Percentiles rank a stretch among this genome's conserved stretches.
Conservation (phyloP, 2,329 filamentous ascomycete species). For the Aspergillus hortae region DNA sequence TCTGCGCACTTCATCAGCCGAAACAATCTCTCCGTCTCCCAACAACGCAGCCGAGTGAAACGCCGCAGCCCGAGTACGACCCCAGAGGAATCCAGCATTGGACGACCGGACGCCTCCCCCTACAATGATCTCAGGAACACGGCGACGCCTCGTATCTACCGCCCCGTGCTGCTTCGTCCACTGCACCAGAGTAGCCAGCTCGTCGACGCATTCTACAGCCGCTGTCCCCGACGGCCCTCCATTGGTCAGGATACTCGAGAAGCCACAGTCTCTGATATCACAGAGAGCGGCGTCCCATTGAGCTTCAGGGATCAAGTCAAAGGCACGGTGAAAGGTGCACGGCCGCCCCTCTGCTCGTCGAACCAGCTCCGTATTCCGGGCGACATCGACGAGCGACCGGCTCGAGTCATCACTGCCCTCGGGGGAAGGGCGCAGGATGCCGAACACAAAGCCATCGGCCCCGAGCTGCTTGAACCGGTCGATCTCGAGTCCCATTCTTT, state of each 20-base stretch:
- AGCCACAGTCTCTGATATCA: conserved; percentile 43
- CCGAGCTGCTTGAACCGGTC: conserved; percentile 27
- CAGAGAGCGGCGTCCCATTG: conserved; percentile 25
- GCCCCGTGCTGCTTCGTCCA: neutral
- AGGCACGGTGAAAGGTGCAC: conserved; percentile 55
- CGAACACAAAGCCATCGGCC: conserved; percentile 52
- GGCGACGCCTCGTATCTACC: neutral
- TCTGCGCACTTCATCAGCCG: conserved; percentile 3
- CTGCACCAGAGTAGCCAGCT: conserved; percentile 26
- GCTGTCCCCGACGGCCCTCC: conserved; percentile 36
- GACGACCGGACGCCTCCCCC: conserved; percentile 49
- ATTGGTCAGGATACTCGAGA: conserved; percentile 48
- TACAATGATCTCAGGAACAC: conserved; percentile 42
- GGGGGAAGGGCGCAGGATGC: conserved; percentile 35
- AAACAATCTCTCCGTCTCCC: neutral
- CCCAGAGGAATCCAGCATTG: conserved; percentile 39
- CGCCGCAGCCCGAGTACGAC: conserved; percentile 26
- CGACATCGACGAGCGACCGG: conserved; percentile 34
- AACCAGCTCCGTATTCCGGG: conserved; percentile 43
- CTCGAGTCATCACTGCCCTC: conserved; percentile 3
- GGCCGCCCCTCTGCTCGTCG: conserved; percentile 38
- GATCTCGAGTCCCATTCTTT: conserved; percentile 43
- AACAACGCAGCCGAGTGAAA: conserved; percentile 46
- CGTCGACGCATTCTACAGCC: conserved; percentile 33
- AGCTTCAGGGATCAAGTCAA: conserved; percentile 40